phyloP scores from a whole-genome alignment of 163 green algal species.

The Chlorella variabilis region DNA sequence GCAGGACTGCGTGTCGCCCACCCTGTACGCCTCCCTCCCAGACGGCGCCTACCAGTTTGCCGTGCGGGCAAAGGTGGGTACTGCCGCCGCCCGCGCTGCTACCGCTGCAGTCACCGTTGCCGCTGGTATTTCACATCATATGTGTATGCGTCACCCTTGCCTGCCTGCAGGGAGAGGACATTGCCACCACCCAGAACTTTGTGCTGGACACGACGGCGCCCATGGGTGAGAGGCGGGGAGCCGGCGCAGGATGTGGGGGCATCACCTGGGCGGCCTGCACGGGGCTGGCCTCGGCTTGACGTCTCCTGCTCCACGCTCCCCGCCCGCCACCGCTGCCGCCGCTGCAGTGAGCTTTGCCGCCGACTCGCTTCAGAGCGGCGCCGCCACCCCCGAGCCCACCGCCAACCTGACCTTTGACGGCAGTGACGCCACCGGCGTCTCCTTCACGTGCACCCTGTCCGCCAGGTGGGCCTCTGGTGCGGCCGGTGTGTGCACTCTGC shows the following conservation, averaged over 20 bases:
- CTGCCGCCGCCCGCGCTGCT: too few species aligned
- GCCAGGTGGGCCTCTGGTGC: neutral
- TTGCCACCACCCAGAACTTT: constrained; percentile 55
- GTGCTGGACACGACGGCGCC: constrained; percentile 41
- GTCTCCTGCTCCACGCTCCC: too few species aligned
- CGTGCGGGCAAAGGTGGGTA: constrained; percentile 49
- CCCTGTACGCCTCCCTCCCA: constrained; percentile 40
- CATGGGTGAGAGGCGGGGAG: neutral
- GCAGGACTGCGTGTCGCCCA: constrained; percentile 57
- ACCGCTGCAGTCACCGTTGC: too few species aligned
- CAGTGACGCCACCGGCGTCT: constrained; percentile 37
- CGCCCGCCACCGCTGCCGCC: too few species aligned
- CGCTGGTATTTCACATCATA: neutral
- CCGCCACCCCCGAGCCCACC: neutral
- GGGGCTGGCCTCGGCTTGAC: too few species aligned
- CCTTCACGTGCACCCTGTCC: constrained; percentile 37
- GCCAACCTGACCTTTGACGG: constrained; percentile 39
- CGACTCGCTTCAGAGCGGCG: constrained; percentile 2
- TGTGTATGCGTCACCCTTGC: too few species aligned
- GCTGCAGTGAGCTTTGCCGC: constrained; percentile 6
- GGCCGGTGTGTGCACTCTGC: too few species aligned
- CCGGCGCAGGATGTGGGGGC: neutral
- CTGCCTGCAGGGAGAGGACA: constrained; percentile 49
- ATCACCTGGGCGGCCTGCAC: too few species aligned
- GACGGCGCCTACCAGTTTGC: constrained; percentile 76